Base-by-base conservation (phyloP, 768 basidiomycete species). In the Leucocoprinus sp. region DNA sequence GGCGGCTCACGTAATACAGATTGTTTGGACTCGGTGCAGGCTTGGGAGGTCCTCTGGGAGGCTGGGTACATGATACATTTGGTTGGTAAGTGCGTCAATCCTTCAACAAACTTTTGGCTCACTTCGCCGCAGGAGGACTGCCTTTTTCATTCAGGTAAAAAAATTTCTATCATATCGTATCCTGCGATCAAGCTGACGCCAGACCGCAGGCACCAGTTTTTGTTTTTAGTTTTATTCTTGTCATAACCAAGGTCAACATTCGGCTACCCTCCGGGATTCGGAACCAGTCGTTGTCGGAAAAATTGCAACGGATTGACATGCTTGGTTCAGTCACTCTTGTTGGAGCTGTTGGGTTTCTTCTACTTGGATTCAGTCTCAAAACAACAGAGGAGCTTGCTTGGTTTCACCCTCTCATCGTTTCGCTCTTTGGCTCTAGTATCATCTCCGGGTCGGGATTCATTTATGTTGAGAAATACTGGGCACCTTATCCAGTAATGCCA, bases 401-500 rank as follows among this genome's bases (percentile, higher is more conserved):
- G 85, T 74, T 75, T 5, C 67, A 87, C 60, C 83, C 87, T 4
- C 57, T 79, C 23, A 79, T 98, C 44, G 75, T 68, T 58, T 79
- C 77, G 11, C 69, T 92, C 35, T 64, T 96, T 36, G 48, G 69
- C 43, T 57, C 66, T 33, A 84, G 88, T 53, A 62, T 62, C 38
- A 50, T 83, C 17, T 82, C 70, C 42, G 68, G 70, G 8, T 52
- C 67, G 5, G 55, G 69, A 2, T 98, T 99, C 61, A 58, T 93
- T 23, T 58, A 78, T 37, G 87, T 89, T 19, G 95, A 99, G 64
- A 79, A 80, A 46, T 70, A 74, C 52, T 80, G 76, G 69, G 80
- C 88, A 2, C 71, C 76, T 3, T 87, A 84, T 60, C 96, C 96
- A 12, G 84, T 97, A 42, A 84, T 99, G 81, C 95, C 95, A 38